Percentiles rank a stretch among this genome's conserved stretches.
These are phyloP conservation scores for Uronychia binucleata DNA, from an alignment of 73 alveolate species.

Conservation along the genomic window DNA sequence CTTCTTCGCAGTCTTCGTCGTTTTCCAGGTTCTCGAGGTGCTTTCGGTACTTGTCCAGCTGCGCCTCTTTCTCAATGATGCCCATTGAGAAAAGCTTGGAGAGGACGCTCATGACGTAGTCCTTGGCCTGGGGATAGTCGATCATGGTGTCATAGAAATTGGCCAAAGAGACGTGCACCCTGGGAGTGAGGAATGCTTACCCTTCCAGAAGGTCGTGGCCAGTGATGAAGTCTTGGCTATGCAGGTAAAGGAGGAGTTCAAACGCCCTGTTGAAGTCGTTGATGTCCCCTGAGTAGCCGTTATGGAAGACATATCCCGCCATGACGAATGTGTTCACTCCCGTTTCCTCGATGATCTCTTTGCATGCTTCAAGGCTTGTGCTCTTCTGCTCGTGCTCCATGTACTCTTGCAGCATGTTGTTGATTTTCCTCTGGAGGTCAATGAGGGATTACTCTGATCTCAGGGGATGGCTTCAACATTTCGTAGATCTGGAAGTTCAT, in stretches of 20 bases:
- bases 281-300: constrained; percentile 30
- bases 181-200: constrained; percentile 16
- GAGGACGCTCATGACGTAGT: constrained; percentile 20
- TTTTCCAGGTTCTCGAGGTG: constrained; percentile 37
- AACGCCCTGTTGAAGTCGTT: constrained; percentile 13
- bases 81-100: constrained; percentile 19
- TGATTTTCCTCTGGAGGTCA: constrained; percentile 12
- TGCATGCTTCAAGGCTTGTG: background rate
- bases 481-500: constrained; percentile 39
- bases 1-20: background rate
- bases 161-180: constrained; percentile 54
- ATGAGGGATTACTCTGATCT: background rate
- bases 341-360: constrained; percentile 36
- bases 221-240: background rate
- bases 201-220: constrained; percentile 44
- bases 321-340: background rate
- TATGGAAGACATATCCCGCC: constrained; percentile 37
- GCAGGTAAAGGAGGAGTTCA: background rate
- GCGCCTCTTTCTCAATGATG: constrained; percentile 2
- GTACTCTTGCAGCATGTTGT: constrained; percentile 30
- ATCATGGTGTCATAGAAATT: constrained; percentile 42
- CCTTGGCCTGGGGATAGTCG: constrained; percentile 49
- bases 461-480: constrained; percentile 10
- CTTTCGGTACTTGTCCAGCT: constrained; percentile 26
- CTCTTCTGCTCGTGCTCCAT: constrained; percentile 7